These are phyloP conservation scores for Marchantia polymorpha DNA, from an alignment of 225 moss, liverwort and hornwort genomes.

Conservation along the genomic window DNA sequence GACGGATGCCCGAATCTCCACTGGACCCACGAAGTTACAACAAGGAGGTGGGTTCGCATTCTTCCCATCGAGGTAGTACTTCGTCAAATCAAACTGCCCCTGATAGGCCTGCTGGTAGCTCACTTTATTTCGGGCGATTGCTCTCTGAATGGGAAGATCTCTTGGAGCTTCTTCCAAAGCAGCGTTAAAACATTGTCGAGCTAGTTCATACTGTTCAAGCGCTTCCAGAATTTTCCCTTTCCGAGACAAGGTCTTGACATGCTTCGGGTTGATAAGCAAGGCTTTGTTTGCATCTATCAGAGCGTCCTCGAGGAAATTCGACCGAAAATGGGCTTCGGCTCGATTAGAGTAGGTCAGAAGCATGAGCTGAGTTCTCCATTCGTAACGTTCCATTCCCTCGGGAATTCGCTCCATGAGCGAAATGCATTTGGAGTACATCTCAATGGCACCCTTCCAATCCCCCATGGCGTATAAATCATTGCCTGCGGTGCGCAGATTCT, in stretches of 20 bases:
- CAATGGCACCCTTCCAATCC: slow-evolving; percentile 62
- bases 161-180: slow-evolving; percentile 28
- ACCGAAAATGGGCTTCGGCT: slow-evolving; percentile 68
- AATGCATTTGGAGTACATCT: slow-evolving; percentile 65
- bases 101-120: slow-evolving; percentile 6
- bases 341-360: slow-evolving; percentile 77
- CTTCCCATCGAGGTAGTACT: slow-evolving; percentile 2
- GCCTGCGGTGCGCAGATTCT: slow-evolving; percentile 52
- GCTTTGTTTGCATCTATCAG: slow-evolving; percentile 66
- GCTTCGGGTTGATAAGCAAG: slow-evolving; percentile 54
- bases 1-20: slow-evolving; percentile 56
- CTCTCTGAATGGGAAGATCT: slow-evolving; percentile 12
- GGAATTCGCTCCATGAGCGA: slow-evolving; percentile 2
- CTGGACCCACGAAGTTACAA: slow-evolving; percentile 71
- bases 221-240: slow-evolving; percentile 77
- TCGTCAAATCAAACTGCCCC: slow-evolving; percentile 18
- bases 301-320: slow-evolving; percentile 56
- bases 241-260: slow-evolving; percentile 69
- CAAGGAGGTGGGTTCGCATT: slow-evolving; percentile 57
- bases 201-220: slow-evolving; percentile 59
- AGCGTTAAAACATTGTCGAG: slow-evolving; percentile 28
- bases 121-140: background rate
- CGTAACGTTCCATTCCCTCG: background rate
- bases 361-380: slow-evolving; percentile 7
- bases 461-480: slow-evolving; percentile 57